Percentiles rank a stretch among this genome's conserved stretches.
Evolutionary conservation across 257 asterid species (phyloP).

Genomic region (Echites panduratus): DNA sequence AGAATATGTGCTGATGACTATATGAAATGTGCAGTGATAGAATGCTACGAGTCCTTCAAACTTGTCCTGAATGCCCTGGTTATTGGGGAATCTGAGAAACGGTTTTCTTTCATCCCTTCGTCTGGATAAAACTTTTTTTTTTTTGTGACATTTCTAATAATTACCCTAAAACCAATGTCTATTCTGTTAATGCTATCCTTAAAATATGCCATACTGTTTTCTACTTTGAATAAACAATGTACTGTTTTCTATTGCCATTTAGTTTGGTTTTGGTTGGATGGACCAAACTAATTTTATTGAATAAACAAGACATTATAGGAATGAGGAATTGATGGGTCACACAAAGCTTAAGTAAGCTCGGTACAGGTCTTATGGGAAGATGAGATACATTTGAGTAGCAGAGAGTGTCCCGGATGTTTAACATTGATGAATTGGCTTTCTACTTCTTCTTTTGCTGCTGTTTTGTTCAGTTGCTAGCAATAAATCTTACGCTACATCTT

Average conservation of each 20-base stretch:
- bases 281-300: not conserved
- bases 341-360: not conserved
- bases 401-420: not conserved
- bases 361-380: not conserved
- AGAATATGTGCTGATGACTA: conserved; percentile 85
- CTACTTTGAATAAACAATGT: not conserved
- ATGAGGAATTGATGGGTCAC: not conserved
- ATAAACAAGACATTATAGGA: not conserved
- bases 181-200: not conserved
- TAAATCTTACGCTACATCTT: not conserved
- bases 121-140: not conserved
- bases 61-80: conserved; percentile 66
- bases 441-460: not conserved
- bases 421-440: not conserved
- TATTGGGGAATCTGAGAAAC: conserved; percentile 82
- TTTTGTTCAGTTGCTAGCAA: not conserved
- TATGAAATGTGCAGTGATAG: conserved; percentile 91
- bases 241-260: not conserved
- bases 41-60: conserved; percentile 92
- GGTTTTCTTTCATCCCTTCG: conserved; percentile 32
- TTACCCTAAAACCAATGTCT: not conserved
- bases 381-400: not conserved
- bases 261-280: not conserved
- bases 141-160: not conserved
- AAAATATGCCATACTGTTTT: not conserved